Conservation (phyloP, 768 basidiomycete species). For the Leccinum aurantiacum region DNA sequence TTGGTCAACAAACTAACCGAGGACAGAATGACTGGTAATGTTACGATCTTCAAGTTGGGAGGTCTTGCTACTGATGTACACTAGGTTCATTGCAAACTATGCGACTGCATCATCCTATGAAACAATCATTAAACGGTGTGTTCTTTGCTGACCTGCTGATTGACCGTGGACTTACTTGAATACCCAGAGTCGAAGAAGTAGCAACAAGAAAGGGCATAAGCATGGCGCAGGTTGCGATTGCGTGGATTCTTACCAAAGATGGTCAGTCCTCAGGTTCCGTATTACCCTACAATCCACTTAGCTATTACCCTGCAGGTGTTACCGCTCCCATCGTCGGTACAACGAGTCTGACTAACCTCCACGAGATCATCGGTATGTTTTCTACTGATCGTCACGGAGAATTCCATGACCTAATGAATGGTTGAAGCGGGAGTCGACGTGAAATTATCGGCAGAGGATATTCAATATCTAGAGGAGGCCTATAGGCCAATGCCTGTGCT, state of each 20-base stretch:
- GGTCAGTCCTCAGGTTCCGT: slow-evolving; percentile 16
- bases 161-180: background rate
- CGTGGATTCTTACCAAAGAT: slow-evolving; percentile 38
- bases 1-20: slow-evolving; percentile 30
- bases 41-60: background rate
- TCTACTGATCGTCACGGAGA: background rate
- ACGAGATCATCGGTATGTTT: slow-evolving; percentile 40
- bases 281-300: background rate
- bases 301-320: slow-evolving; percentile 23
- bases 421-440: slow-evolving; percentile 38
- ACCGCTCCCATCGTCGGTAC: slow-evolving; percentile 47
- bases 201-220: slow-evolving; percentile 36
- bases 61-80: slow-evolving; percentile 5
- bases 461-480: slow-evolving; percentile 43
- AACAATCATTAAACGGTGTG: slow-evolving; percentile 29
- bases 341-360: slow-evolving; percentile 40
- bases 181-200: slow-evolving; percentile 39
- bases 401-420: slow-evolving; percentile 5
- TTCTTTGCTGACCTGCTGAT: background rate
- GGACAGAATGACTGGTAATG: slow-evolving; percentile 26
- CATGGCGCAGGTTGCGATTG: slow-evolving; percentile 45
- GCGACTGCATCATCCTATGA: slow-evolving; percentile 26
- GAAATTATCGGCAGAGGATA: slow-evolving; percentile 48
- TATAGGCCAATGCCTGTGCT: slow-evolving; percentile 43
- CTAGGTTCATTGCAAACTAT: slow-evolving; percentile 29